phyloP scores from a whole-genome alignment of 495 filamentous ascomycete species.

The Talaromyces adpressus region DNA sequence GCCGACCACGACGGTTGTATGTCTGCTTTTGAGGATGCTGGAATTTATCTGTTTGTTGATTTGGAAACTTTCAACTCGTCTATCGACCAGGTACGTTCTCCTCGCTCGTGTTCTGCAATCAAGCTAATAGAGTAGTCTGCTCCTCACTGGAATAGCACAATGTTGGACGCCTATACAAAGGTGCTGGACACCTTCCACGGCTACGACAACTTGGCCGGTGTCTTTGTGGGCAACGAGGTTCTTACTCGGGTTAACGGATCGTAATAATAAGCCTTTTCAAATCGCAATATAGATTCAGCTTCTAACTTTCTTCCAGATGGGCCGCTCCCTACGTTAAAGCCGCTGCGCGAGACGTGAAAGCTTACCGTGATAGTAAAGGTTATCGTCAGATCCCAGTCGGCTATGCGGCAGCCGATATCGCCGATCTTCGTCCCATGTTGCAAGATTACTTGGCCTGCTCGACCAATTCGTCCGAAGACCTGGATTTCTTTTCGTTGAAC shows the following conservation, averaged over 20 bases:
- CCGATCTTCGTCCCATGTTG: slow-evolving; percentile 72
- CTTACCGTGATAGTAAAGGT: slow-evolving; percentile 66
- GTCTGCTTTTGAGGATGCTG: slow-evolving; percentile 57
- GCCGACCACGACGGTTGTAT: slow-evolving; percentile 65
- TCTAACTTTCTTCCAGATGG: too few relatives aligned
- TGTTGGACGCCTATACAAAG: slow-evolving; percentile 56
- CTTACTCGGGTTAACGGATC: too few relatives aligned
- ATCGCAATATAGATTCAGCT: too few relatives aligned
- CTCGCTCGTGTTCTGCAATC: not conserved
- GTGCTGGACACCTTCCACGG: slow-evolving; percentile 74
- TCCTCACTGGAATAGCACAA: slow-evolving; percentile 62
- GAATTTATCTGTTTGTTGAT: slow-evolving; percentile 79
- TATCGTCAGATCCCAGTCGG: slow-evolving; percentile 81
- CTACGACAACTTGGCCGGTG: slow-evolving; percentile 73
- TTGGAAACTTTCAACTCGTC: slow-evolving; percentile 77
- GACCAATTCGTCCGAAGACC: slow-evolving; percentile 54
- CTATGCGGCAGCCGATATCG: slow-evolving; percentile 86
- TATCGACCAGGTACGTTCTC: slow-evolving; percentile 57
- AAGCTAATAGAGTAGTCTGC: slow-evolving; percentile 14
- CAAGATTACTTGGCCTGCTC: slow-evolving; percentile 85
- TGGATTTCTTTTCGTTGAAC: slow-evolving; percentile 83
- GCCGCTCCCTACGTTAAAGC: slow-evolving; percentile 80
- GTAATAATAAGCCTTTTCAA: too few relatives aligned
- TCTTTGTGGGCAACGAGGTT: slow-evolving; percentile 81
- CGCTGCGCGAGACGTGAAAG: slow-evolving; percentile 73